phyloP scores from a whole-genome alignment of 305 asterid genomes.

The Rubia peregrina region DNA sequence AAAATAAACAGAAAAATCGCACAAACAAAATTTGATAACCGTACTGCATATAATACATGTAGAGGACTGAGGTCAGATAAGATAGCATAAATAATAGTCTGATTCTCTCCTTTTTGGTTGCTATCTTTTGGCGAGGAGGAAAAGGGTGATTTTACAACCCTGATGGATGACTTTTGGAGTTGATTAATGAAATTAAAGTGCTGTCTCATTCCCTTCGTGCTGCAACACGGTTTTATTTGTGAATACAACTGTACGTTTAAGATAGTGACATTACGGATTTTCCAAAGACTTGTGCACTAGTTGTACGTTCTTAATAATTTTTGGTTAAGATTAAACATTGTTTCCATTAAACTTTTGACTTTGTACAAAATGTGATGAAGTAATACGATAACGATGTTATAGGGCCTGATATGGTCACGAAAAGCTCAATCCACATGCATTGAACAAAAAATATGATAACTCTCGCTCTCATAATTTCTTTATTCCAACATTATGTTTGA shows the following conservation, averaged over 20 bases:
- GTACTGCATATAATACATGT: background rate
- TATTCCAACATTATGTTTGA: no score
- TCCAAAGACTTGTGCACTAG: background rate
- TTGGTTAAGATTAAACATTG: no score
- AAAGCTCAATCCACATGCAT: no score
- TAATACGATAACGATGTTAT: no score
- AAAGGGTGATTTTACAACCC: background rate
- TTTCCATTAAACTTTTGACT: background rate
- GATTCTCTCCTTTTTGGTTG: constrained; percentile 4
- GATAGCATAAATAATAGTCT: background rate
- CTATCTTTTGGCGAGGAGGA: background rate
- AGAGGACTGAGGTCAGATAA: background rate
- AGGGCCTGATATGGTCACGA: no score
- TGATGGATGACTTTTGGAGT: constrained; percentile 1
- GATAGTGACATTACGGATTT: background rate
- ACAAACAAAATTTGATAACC: background rate
- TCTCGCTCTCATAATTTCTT: no score
- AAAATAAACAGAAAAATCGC: no score
- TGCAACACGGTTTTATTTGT: constrained; percentile 40
- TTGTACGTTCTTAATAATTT: no score
- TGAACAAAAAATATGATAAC: no score
- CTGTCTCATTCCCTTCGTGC: constrained; percentile 33
- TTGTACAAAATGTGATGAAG: background rate
- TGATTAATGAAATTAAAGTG: background rate
- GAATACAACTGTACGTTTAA: background rate